A percentile compares a stretch with the other conserved stretches of the same genome.
These are phyloP conservation scores for Aspergillus pseudoviridinutans DNA, from an alignment of 2,329 filamentous ascomycete species.

Conservation along the genomic window DNA sequence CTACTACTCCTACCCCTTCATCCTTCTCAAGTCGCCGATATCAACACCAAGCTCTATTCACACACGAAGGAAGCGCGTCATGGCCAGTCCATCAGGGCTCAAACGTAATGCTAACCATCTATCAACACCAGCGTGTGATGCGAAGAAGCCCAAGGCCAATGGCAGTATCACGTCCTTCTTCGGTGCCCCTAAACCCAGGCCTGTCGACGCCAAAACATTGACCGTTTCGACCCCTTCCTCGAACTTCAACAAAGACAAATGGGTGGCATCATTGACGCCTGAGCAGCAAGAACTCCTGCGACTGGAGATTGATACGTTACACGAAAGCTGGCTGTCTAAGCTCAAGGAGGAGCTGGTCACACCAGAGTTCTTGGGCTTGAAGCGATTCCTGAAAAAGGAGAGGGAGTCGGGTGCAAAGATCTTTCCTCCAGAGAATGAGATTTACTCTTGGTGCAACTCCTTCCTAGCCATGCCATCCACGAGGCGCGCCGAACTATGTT, in stretches of 20 bases:
- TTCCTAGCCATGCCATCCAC: background rate
- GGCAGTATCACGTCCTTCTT: slow-evolving; percentile 89
- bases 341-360: slow-evolving; percentile 81
- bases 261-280: slow-evolving; percentile 71
- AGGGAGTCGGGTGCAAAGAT: slow-evolving; percentile 68
- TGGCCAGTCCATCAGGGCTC: slow-evolving; percentile 39
- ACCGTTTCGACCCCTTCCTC: slow-evolving; percentile 16
- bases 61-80: slow-evolving; percentile 9
- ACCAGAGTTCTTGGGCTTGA: slow-evolving; percentile 79
- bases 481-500: background rate
- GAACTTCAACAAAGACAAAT: slow-evolving; percentile 85
- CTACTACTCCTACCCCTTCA: background rate
- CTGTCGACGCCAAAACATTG: slow-evolving; percentile 23
- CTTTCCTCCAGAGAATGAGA: slow-evolving; percentile 81
- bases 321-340: slow-evolving; percentile 85
- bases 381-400: slow-evolving; percentile 80
- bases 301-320: slow-evolving; percentile 86
- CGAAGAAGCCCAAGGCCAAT: slow-evolving; percentile 71
- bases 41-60: background rate
- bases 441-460: slow-evolving; percentile 80
- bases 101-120: slow-evolving; percentile 63
- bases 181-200: slow-evolving; percentile 57
- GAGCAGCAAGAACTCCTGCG: slow-evolving; percentile 81
- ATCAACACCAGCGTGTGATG: slow-evolving; percentile 41
- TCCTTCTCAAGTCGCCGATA: background rate